phyloP scores from a whole-genome alignment of 805 yeast species.

The Suhomyces prunicola region DNA sequence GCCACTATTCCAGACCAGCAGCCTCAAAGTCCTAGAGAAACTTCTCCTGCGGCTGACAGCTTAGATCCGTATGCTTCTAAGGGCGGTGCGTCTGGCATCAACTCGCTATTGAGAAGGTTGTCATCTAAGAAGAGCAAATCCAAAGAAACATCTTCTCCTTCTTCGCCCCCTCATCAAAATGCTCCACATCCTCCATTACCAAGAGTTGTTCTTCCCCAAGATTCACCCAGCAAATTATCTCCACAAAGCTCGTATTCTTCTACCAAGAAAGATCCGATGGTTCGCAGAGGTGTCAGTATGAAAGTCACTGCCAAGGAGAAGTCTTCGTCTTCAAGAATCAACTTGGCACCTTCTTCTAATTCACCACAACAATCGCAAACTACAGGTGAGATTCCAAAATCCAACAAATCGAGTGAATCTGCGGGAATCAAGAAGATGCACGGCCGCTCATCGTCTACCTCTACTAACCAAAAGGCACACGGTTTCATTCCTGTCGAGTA shows the following conservation, averaged over 20 bases:
- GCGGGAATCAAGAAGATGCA: conserved; percentile 9
- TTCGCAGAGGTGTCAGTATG: conserved; percentile 61
- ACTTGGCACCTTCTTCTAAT: conserved; percentile 5
- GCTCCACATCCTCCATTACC: conserved; percentile 9
- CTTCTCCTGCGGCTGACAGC: conserved; percentile 20
- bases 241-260: conserved; percentile 13
- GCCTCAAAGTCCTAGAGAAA: conserved; percentile 23
- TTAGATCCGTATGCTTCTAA: conserved; percentile 33
- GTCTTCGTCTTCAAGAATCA: conserved; percentile 15
- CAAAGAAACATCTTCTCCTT: conserved; percentile 11
- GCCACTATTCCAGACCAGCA: conserved; percentile 25
- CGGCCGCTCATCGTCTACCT: conserved; percentile 21
- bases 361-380: conserved; percentile 2
- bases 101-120: conserved; percentile 35
- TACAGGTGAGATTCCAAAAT: background rate
- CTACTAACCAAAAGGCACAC: conserved; percentile 25
- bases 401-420: background rate
- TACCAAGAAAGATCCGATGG: conserved; percentile 36
- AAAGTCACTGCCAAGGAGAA: conserved; percentile 58
- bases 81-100: conserved; percentile 24
- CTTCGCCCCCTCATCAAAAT: conserved; percentile 5
- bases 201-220: conserved; percentile 8
- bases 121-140: conserved; percentile 30
- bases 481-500: conserved; percentile 43
- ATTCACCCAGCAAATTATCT: conserved; percentile 11